Conservation (phyloP, 768 basidiomycete genomes). For the Auriscalpium microsporum region DNA sequence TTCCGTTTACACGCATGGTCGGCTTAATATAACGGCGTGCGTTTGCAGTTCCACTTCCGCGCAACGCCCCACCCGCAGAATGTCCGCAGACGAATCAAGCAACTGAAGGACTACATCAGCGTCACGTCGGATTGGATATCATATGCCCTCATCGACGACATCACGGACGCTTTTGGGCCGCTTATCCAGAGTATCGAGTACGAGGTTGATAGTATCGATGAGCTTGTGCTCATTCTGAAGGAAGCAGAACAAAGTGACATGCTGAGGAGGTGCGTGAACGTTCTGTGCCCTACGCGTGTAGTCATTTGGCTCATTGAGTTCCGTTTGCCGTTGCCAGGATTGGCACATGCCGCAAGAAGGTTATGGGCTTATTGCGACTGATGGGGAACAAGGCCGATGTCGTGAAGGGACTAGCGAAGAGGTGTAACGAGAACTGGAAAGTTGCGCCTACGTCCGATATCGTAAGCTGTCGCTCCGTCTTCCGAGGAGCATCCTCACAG, state of each 20-base stretch:
- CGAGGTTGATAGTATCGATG: constrained; percentile 98
- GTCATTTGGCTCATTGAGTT: too few relatives aligned
- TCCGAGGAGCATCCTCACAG: neutral
- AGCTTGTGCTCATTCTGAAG: constrained; percentile 93
- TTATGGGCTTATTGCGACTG: constrained; percentile 91
- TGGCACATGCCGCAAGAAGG: constrained; percentile 97
- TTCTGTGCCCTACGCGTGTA: neutral
- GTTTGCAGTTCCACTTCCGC: constrained; percentile 83
- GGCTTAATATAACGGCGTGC: neutral
- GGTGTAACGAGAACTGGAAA: constrained; percentile 98
- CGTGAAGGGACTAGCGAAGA: constrained; percentile 95
- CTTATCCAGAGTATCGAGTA: constrained; percentile 98
- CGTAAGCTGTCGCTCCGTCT: constrained; percentile 32
- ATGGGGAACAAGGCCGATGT: constrained; percentile 99
- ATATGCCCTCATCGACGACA: constrained; percentile 98
- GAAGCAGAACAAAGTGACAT: constrained; percentile 97
- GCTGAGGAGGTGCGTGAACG: constrained; percentile 53
- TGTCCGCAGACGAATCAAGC: constrained; percentile 95
- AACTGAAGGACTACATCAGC: constrained; percentile 96
- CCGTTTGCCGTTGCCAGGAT: constrained; percentile 40
- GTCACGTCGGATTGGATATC: constrained; percentile 99
- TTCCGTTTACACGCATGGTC: neutral
- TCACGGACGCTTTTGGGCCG: constrained; percentile 98
- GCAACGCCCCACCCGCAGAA: constrained; percentile 97
- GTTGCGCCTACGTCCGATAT: constrained; percentile 98